Percentiles rank a stretch among this genome's conserved stretches.
Evolutionary conservation across 2,329 filamentous ascomycete species (phyloP).

Genomic region (Myriosclerotinia curreyana): DNA sequence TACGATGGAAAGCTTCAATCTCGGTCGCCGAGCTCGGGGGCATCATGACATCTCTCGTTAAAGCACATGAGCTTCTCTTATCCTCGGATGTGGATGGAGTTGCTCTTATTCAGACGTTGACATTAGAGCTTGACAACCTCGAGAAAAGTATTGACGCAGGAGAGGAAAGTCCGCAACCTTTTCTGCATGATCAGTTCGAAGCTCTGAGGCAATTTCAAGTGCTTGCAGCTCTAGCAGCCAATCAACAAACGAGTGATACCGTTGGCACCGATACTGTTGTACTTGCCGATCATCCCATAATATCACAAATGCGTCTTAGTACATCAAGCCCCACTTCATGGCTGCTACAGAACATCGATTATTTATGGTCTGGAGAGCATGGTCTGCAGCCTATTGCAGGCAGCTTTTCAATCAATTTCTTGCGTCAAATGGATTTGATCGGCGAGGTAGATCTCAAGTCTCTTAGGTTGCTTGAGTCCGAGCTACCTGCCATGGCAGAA

Average conservation of each 20-base stretch:
- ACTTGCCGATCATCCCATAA: slow-evolving; percentile 36
- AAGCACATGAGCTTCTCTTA: slow-evolving; percentile 57
- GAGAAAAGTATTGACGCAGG: slow-evolving; percentile 47
- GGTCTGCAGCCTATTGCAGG: slow-evolving; percentile 47
- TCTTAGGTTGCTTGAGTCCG: slow-evolving; percentile 60
- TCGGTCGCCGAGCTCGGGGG: slow-evolving; percentile 51
- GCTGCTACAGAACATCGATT: slow-evolving; percentile 34
- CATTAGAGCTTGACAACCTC: slow-evolving; percentile 51
- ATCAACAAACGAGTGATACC: slow-evolving; percentile 4
- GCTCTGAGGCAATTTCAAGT: slow-evolving; percentile 48
- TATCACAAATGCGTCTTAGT: slow-evolving; percentile 34
- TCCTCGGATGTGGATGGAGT: slow-evolving; percentile 39
- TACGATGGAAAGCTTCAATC: slow-evolving; percentile 57
- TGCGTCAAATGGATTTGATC: slow-evolving; percentile 53
- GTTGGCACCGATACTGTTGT: slow-evolving; percentile 33
- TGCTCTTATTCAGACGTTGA: slow-evolving; percentile 48
- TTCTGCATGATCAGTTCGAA: slow-evolving; percentile 56
- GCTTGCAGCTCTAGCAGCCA: slow-evolving; percentile 27
- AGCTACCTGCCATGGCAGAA: slow-evolving; percentile 59
- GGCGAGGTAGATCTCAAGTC: slow-evolving; percentile 56
- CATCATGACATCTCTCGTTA: slow-evolving; percentile 53
- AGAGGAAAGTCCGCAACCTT: slow-evolving; percentile 46
- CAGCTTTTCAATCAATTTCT: slow-evolving; percentile 50
- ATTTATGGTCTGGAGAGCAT: slow-evolving; percentile 37
- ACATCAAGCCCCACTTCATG: slow-evolving; percentile 31